These are phyloP conservation scores for Emiliania huxleyi DNA, from an alignment of 78 protist species.

Conservation along the genomic window DNA sequence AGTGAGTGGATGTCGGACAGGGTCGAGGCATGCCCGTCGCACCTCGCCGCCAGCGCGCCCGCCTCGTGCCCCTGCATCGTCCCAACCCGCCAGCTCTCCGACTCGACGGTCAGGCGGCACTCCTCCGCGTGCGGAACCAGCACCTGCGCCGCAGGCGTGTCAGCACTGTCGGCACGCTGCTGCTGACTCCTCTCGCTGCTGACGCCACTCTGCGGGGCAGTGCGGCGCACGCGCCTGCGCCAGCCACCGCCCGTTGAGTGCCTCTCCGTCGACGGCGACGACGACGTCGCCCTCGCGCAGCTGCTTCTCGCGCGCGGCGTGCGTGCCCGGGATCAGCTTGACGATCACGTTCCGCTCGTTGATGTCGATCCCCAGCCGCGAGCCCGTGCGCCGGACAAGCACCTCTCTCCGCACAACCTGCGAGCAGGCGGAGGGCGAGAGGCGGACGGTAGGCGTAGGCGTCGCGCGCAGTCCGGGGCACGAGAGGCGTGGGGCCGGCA, in stretches of 20 bases:
- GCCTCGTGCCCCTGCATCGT: neutral
- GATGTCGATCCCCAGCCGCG: neutral
- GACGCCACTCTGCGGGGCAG: too few relatives aligned
- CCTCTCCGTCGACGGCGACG: neutral
- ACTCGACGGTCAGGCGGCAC: neutral
- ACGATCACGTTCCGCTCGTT: neutral
- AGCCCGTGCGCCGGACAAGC: neutral
- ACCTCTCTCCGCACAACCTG: neutral
- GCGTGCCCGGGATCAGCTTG: neutral
- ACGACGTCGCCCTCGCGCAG: neutral
- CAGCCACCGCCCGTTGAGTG: neutral
- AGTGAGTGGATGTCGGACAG: neutral
- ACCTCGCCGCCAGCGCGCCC: too few relatives aligned
- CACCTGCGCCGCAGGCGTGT: too few relatives aligned
- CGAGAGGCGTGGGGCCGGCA: neutral
- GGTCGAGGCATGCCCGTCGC: too few relatives aligned
- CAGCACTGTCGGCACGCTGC: too few relatives aligned
- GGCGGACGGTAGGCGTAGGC: too few relatives aligned
- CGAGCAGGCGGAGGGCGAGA: too few relatives aligned
- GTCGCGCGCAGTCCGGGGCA: neutral
- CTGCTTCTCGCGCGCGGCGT: neutral
- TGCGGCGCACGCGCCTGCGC: too few relatives aligned
- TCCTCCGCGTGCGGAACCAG: neutral
- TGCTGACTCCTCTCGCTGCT: too few relatives aligned
- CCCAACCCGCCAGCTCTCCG: neutral